Percentiles rank a stretch among this genome's conserved stretches.
Evolutionary conservation across 768 basidiomycete species (phyloP).

Genomic region (Clitopilus hobsonii): DNA sequence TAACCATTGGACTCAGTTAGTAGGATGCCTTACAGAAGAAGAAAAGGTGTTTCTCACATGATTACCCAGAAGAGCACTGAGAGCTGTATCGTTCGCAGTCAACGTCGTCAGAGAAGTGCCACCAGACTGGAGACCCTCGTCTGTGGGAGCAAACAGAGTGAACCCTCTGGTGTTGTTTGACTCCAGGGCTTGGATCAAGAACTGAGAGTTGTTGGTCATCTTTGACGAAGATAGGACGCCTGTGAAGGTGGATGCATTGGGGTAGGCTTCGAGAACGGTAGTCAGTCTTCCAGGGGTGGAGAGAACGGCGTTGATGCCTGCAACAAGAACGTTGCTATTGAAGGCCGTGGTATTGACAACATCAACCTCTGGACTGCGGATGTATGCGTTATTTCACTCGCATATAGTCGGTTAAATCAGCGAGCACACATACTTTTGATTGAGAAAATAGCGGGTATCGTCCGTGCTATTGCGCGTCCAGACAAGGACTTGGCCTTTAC

Average conservation of each 20-base stretch:
- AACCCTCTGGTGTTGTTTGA: conserved; percentile 37
- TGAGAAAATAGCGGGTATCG: conserved; percentile 37
- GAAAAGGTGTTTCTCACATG: too few species aligned
- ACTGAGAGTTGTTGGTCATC: not conserved
- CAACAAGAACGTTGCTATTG: conserved; percentile 33
- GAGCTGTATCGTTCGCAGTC: conserved; percentile 39
- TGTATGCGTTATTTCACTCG: not conserved
- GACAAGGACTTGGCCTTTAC: conserved; percentile 50
- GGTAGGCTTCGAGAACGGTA: conserved; percentile 24
- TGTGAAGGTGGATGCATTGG: not conserved
- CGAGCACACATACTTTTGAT: conserved; percentile 36
- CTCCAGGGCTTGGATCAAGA: conserved; percentile 23
- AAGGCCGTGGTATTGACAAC: conserved; percentile 36
- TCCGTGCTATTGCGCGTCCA: conserved; percentile 35
- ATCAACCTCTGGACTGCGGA: conserved; percentile 10
- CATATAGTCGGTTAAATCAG: not conserved
- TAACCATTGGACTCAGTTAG: conserved; percentile 14
- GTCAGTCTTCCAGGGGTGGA: conserved; percentile 45
- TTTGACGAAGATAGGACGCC: not conserved
- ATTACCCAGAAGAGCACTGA: conserved; percentile 46
- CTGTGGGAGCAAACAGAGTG: conserved; percentile 64
- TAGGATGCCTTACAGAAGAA: too few species aligned
- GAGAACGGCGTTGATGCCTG: conserved; percentile 48
- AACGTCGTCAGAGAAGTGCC: conserved; percentile 26
- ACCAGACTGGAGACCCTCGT: conserved; percentile 40